phyloP scores from a whole-genome alignment of 345 rosid species.

The Eucalyptus fibrosa region DNA sequence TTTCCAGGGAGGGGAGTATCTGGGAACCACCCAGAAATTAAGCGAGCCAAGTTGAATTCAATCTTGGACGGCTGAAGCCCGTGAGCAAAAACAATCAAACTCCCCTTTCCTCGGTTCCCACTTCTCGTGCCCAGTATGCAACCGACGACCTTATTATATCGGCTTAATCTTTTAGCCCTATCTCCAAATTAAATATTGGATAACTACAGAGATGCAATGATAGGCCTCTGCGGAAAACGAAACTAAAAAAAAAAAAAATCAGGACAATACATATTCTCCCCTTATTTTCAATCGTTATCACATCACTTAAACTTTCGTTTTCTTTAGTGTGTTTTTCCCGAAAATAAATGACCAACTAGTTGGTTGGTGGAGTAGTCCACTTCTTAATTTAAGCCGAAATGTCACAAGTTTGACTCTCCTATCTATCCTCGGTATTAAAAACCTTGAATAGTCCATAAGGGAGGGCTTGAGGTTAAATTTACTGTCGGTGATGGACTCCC shows the following conservation, averaged over 20 bases:
- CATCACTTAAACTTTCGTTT: background rate
- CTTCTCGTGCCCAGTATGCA: background rate
- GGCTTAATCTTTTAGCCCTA: background rate
- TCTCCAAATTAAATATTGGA: background rate
- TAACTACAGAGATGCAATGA: background rate
- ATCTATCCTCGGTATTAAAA: background rate
- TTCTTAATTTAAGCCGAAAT: background rate
- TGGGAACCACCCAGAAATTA: background rate
- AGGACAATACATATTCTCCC: background rate
- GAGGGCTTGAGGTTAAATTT: background rate
- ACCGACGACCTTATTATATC: background rate
- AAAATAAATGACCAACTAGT: background rate
- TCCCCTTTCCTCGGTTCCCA: background rate
- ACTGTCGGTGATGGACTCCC: background rate
- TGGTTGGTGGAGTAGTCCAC: background rate
- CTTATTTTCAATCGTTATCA: background rate
- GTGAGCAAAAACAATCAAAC: background rate
- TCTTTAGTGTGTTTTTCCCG: background rate
- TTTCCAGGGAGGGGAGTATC: background rate
- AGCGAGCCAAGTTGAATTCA: background rate
- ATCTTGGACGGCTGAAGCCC: background rate
- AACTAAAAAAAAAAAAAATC: background rate
- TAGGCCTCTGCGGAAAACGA: background rate
- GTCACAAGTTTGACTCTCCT: background rate
- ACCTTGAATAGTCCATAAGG: background rate